These are phyloP conservation scores for Babesia ovis DNA, from an alignment of 169 alveolate species.

Conservation along the genomic window DNA sequence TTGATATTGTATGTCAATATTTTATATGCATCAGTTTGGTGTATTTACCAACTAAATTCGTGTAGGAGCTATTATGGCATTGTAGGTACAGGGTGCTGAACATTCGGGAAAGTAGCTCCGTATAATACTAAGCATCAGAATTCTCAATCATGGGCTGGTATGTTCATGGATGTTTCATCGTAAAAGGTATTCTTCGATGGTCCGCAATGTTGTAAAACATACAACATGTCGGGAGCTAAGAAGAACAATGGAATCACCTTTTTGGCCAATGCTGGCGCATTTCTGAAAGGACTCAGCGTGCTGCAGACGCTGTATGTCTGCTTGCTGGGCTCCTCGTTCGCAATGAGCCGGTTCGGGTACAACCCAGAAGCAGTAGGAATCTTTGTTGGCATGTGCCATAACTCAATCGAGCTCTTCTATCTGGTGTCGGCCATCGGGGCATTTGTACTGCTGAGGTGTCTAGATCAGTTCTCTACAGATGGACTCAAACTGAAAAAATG, in stretches of 20 bases:
- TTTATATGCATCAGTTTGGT: neutral
- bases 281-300: slow-evolving; percentile 14
- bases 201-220: neutral
- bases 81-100: no score
- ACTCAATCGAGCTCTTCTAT: slow-evolving; percentile 18
- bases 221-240: neutral
- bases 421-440: slow-evolving; percentile 22
- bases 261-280: slow-evolving; percentile 2
- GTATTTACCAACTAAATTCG: neutral
- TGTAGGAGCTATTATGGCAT: neutral
- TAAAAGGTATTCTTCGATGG: neutral
- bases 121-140: no score
- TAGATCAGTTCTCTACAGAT: neutral
- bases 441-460: neutral
- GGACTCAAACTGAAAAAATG: neutral
- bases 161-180: neutral
- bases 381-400: slow-evolving; percentile 26
- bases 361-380: neutral
- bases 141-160: neutral
- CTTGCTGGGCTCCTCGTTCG: slow-evolving; percentile 32
- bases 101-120: neutral
- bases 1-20: no score
- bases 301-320: slow-evolving; percentile 29
- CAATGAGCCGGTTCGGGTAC: slow-evolving; percentile 35
- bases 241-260: neutral